Base-by-base conservation (phyloP, 2,329 filamentous ascomycete genomes). In the Neopestalotiopsis sp. region DNA sequence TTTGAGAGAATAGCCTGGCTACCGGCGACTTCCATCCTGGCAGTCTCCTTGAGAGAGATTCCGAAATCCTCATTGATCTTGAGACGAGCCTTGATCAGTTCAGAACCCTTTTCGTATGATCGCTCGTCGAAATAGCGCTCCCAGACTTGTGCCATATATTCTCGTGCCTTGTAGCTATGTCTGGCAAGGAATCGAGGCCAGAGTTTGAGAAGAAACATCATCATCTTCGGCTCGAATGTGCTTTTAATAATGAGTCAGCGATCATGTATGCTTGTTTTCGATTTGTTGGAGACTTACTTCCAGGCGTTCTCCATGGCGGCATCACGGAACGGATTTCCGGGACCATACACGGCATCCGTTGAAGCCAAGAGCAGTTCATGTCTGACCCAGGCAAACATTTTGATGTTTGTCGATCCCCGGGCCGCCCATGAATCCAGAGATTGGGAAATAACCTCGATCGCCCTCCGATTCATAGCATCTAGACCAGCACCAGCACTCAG, bases 301-400 rank as follows among this genome's bases (percentile, higher is more conserved):
- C 70, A 75, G 56, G 72, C 72, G 24, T 71, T 32, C 57, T 72
- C 68, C 59, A 73, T 68, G 5, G 10, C 53, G 13, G 70, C 67
- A 49, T 76, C 70, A 1, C 70, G 66, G 34, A 73, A 74, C 0
- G 73, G 74, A 45, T 76, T 75, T 6, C 67, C 66, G 0, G 70
- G 71, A 4, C 73, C 74, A 61, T 76, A 76, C 4, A 74, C 70
- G 5, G 58, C 67, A 4, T 75, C 69, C 0, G 72, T 72, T 0
- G 71, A 67, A 0, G 73, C 74, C 53, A 73, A 7, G 2, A 73
- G 53, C 30, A 74, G 30, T 63, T 75, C 70, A 7, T 73, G 65
- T 17, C 65, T 67, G 1, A 70, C 61, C 74, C 73, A 75, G 20
- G 70, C 32, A 28, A 71, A 74, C 57, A 74, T 10, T 3, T 72